Percentiles rank a stretch among this genome's conserved stretches.
Conservation (phyloP, 371 early-diverging fungal genomes). For the Saksenaea oblongispora region DNA sequence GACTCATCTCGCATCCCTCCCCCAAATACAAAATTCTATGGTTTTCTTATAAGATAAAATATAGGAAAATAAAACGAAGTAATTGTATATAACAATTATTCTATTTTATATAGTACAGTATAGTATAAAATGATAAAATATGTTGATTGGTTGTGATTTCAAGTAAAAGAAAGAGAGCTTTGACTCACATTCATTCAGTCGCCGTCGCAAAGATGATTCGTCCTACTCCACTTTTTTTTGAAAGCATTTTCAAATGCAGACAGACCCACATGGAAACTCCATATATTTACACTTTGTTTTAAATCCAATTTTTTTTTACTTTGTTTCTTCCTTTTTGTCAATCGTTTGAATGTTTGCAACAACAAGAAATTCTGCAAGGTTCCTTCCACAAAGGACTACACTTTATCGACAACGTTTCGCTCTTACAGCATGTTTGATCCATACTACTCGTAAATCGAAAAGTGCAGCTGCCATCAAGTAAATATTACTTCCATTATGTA, state of each 20-base stretch:
- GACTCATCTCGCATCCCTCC: slow-evolving; percentile 39
- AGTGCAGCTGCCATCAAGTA: slow-evolving; percentile 17
- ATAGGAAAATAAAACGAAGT: too few species aligned
- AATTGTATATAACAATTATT: too few species aligned
- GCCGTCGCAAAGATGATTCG: slow-evolving; percentile 7
- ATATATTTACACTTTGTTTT: background rate
- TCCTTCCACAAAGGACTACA: slow-evolving; percentile 10
- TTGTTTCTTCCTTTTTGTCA: background rate
- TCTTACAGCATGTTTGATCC: slow-evolving; percentile 26
- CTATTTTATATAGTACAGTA: background rate
- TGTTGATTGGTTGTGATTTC: background rate
- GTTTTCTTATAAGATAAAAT: background rate
- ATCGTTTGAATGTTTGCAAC: slow-evolving; percentile 18
- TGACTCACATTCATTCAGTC: slow-evolving; percentile 5
- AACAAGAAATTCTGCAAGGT: slow-evolving; percentile 26
- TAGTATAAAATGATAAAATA: background rate
- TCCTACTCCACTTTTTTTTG: slow-evolving; percentile 4
- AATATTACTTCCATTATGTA: background rate
- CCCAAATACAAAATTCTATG: background rate
- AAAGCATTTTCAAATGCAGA: slow-evolving; percentile 9
- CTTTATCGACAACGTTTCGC: slow-evolving; percentile 12
- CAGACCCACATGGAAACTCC: background rate
- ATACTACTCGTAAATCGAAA: slow-evolving; percentile 26
- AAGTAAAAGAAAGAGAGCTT: background rate
- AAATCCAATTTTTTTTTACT: background rate